Evolutionary conservation across 345 rosid genomes (phyloP), one percentile per base, ranked within the genome.

Genomic region (Syzygium jambos): DNA sequence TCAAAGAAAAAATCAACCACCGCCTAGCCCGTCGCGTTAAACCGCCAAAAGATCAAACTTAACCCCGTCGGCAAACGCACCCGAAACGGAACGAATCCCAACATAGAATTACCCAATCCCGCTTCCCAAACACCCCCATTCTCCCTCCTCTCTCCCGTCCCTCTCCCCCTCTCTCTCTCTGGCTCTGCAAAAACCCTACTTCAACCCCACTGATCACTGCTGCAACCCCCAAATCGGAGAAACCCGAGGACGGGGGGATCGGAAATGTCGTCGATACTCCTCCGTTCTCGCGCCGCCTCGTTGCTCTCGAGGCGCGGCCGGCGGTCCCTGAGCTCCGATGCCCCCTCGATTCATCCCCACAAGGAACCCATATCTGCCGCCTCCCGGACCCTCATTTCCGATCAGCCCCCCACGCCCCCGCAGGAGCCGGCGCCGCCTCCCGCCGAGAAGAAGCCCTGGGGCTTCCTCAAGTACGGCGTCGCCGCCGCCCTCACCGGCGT

Each of bases 391-490:
- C 56, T 92, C 87, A 61, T 91, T n/a, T 86, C 93, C 52, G 94
- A 95, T 83, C 85, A 90, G 22, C 84, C 87, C 46, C 88, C 88
- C n/a, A 87, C 80, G 16, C 92, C 88, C 27, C 91, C 86, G 86
- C 90, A 85, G 22, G 90, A 82, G 86, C 92, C 90, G 85, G 89
- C 73, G 43, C 78, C 91, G 12, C 88, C 89, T 51, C 90, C 89
- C 63, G 86, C 92, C 51, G 90, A 84, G 86, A 90, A 92, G 86
- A 94, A 91, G 89, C 87, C 93, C 23, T 91, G 90, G 92, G 90
- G 88, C 85, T 93, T 93, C 90, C 94, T 98, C 86, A 93, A 89
- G 91, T 93, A 93, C 77, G 94, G 92, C 51, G 88, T 95, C 84
- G 7, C 90, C 61, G 94, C 92, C 13, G 89, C 95, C 51, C 54